Percentiles rank a stretch among this genome's conserved stretches.
Conservation (phyloP, 2,329 filamentous ascomycete species). For the Pyricularia pennisetigena region DNA sequence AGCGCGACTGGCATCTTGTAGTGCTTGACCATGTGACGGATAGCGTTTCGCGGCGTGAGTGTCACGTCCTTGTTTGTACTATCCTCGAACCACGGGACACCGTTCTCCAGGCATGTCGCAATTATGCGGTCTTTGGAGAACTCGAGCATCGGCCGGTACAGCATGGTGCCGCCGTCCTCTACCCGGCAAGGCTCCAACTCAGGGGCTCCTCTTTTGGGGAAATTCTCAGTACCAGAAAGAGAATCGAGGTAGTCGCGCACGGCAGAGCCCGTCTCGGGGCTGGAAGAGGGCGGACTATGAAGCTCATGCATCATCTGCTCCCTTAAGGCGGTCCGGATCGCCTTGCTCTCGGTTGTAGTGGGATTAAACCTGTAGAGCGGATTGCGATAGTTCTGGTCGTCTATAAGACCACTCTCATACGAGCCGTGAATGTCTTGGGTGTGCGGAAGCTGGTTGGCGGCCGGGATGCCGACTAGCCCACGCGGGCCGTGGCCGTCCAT, state of each 20-base stretch:
- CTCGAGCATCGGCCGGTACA: slow-evolving; percentile 59
- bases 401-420: slow-evolving; percentile 51
- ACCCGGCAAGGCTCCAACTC: slow-evolving; percentile 15
- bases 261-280: slow-evolving; percentile 5
- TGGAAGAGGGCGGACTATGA: not conserved
- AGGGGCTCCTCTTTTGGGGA: slow-evolving; percentile 9
- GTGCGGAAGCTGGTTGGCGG: slow-evolving; percentile 66
- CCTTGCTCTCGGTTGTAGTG: not conserved
- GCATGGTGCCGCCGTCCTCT: slow-evolving; percentile 56
- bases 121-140: slow-evolving; percentile 68
- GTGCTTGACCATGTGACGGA: slow-evolving; percentile 55
- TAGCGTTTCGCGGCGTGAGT: slow-evolving; percentile 70
- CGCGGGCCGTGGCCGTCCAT: slow-evolving; percentile 54
- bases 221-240: slow-evolving; percentile 11
- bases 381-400: slow-evolving; percentile 27
- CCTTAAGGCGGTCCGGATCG: slow-evolving; percentile 16
- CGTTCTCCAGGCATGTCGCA: slow-evolving; percentile 60
- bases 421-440: slow-evolving; percentile 67
- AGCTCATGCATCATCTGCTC: slow-evolving; percentile 13
- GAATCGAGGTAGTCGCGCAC: slow-evolving; percentile 13
- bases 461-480: slow-evolving; percentile 63
- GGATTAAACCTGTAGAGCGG: slow-evolving; percentile 22
- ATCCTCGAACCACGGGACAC: slow-evolving; percentile 74
- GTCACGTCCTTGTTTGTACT: slow-evolving; percentile 69
- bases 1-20: slow-evolving; percentile 60